These are phyloP conservation scores for Coccinonectria pachysandricola DNA, from an alignment of 2,329 filamentous ascomycete species.

Conservation along the genomic window DNA sequence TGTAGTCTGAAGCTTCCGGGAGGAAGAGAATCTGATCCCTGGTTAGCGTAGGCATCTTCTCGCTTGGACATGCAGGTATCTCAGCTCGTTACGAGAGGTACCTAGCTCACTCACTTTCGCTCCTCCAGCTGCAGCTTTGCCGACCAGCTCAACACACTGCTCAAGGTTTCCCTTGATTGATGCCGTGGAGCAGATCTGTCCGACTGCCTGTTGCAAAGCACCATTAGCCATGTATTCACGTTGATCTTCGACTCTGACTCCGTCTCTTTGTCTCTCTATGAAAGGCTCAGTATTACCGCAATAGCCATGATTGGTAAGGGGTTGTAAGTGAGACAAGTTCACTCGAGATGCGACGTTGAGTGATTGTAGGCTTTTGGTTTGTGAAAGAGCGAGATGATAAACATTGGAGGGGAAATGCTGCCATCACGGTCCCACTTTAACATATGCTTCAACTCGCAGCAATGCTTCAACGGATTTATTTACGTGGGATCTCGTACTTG, in stretches of 20 bases:
- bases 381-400: too few relatives aligned
- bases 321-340: conserved; percentile 5
- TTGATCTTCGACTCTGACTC: too few relatives aligned
- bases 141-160: conserved; percentile 63
- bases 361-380: conserved; percentile 1
- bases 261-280: conserved; percentile 2
- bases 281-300: conserved; percentile 11
- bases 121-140: conserved; percentile 62
- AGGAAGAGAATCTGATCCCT: conserved; percentile 63
- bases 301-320: too few relatives aligned
- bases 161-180: conserved; percentile 69
- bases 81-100: too few relatives aligned
- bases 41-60: too few relatives aligned
- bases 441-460: conserved; percentile 7
- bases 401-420: conserved; percentile 14
- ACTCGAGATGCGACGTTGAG: too few relatives aligned
- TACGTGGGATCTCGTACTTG: too few relatives aligned
- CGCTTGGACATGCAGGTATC: too few relatives aligned
- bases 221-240: conserved; percentile 4
- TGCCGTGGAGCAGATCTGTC: conserved; percentile 79
- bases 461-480: too few relatives aligned
- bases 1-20: conserved; percentile 87
- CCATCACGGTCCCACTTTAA: conserved; percentile 16
- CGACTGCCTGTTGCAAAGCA: conserved; percentile 55
- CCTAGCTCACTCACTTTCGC: conserved; percentile 62